These are phyloP conservation scores for Hansenula sp. DNA, from an alignment of 1,139 yeast genomes.

Conservation along the genomic window DNA sequence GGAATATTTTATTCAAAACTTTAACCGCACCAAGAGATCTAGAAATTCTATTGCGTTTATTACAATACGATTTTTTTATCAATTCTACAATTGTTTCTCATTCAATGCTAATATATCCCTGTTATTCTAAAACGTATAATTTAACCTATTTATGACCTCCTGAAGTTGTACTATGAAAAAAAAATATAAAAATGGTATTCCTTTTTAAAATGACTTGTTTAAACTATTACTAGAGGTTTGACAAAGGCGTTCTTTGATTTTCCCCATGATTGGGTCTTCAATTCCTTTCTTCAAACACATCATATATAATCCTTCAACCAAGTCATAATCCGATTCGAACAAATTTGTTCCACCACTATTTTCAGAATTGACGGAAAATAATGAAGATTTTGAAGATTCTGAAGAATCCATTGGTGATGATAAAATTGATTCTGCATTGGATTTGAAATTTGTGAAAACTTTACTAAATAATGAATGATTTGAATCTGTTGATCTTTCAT, in stretches of 20 bases:
- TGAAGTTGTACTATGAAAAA: too few species aligned
- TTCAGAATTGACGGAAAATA: constrained; percentile 4
- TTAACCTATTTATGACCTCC: too few species aligned
- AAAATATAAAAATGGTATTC: too few species aligned
- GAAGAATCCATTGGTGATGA: constrained; percentile 1
- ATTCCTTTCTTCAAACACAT: constrained; percentile 18
- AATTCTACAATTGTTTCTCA: too few species aligned
- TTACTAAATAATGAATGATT: constrained; percentile 14
- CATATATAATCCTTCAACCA: constrained; percentile 17
- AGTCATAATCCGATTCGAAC: constrained; percentile 12
- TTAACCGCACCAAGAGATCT: too few species aligned
- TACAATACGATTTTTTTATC: too few species aligned
- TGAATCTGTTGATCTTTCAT: background rate
- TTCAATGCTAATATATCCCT: too few species aligned
- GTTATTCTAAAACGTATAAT: too few species aligned
- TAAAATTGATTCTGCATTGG: constrained; percentile 5
- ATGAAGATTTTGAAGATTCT: constrained; percentile 3
- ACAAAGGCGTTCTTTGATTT: constrained; percentile 15
- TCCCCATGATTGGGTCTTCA: constrained; percentile 16
- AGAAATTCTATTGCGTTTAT: too few species aligned
- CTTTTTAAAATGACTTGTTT: background rate
- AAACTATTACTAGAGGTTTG: background rate
- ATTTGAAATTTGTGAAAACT: constrained; percentile 2
- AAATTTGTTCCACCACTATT: background rate
- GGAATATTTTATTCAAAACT: too few species aligned